Evolutionary conservation across 179 eudicot genomes (phyloP).

Genomic region (Vitellaria paradoxa): DNA sequence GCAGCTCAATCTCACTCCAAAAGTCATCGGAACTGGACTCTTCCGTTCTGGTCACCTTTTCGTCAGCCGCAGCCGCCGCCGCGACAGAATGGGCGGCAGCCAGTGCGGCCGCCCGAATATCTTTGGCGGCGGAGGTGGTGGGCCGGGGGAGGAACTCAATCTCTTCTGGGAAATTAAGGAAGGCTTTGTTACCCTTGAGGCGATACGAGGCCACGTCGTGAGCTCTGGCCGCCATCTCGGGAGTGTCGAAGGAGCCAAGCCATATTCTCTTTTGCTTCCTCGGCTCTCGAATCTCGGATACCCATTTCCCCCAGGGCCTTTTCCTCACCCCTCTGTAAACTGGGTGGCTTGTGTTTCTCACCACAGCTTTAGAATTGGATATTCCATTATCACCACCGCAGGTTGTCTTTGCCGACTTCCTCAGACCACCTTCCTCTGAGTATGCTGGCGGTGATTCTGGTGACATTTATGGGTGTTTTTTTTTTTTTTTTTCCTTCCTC

Average conservation of each 20-base stretch:
- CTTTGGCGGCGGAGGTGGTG: neutral
- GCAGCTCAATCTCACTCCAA: conserved; percentile 3
- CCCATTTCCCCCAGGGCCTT: conserved; percentile 13
- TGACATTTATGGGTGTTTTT: too few relatives aligned
- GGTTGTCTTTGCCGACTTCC: too few relatives aligned
- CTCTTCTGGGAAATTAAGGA: neutral
- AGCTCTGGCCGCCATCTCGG: conserved; percentile 6
- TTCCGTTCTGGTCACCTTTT: too few relatives aligned
- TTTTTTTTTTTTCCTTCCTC: too few relatives aligned
- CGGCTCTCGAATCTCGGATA: conserved; percentile 12
- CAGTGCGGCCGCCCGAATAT: neutral
- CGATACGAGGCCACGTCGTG: neutral
- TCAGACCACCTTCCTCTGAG: too few relatives aligned
- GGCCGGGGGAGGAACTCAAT: neutral
- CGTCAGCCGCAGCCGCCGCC: neutral
- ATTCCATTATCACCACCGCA: too few relatives aligned
- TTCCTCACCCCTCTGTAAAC: conserved; percentile 1
- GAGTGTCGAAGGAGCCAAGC: neutral
- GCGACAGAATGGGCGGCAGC: neutral
- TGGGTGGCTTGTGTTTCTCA: neutral
- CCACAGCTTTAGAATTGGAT: neutral
- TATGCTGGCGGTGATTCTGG: too few relatives aligned
- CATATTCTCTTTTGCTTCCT: neutral
- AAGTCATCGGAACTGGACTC: neutral
- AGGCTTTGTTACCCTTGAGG: neutral